Percentiles rank a stretch among this genome's conserved stretches.
phyloP scores from a whole-genome alignment of 2,329 filamentous ascomycete genomes.

The Aspergillus phoenicis region DNA sequence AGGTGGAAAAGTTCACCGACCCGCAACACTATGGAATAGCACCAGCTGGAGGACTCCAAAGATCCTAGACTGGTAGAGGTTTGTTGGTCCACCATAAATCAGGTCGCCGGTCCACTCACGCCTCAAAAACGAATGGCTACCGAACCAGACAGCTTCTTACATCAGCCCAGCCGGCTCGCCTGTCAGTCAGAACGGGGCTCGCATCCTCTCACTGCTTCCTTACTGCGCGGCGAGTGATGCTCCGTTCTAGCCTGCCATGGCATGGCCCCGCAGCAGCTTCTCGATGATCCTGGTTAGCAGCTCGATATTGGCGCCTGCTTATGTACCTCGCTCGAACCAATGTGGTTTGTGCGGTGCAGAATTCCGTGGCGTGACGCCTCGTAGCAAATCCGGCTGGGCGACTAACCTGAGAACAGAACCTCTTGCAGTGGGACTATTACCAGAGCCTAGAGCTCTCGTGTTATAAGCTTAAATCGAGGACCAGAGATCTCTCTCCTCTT shows the following conservation, averaged over 20 bases:
- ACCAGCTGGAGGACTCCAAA: neutral
- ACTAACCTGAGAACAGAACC: neutral
- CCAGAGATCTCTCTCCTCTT: neutral
- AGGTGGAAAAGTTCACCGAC: conserved; percentile 16
- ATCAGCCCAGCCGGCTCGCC: neutral
- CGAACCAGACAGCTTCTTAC: neutral
- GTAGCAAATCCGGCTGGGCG: neutral
- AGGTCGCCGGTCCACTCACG: neutral
- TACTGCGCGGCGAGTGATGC: neutral
- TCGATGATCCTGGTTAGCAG: neutral
- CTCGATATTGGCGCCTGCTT: neutral
- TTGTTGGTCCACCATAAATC: neutral
- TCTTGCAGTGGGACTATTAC: neutral
- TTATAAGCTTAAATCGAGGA: neutral
- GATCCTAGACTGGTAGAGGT: neutral
- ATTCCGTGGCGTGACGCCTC: neutral
- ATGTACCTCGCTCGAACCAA: neutral
- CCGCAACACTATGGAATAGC: neutral
- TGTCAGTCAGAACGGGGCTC: neutral
- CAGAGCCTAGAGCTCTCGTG: neutral
- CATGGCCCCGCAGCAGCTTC: neutral
- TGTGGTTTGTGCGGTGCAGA: neutral
- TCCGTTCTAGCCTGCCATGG: neutral
- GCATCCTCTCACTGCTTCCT: neutral
- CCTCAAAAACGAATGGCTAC: neutral